Evolutionary conservation across 163 green algal species (phyloP).

Genomic region (Chlorella variabilis): DNA sequence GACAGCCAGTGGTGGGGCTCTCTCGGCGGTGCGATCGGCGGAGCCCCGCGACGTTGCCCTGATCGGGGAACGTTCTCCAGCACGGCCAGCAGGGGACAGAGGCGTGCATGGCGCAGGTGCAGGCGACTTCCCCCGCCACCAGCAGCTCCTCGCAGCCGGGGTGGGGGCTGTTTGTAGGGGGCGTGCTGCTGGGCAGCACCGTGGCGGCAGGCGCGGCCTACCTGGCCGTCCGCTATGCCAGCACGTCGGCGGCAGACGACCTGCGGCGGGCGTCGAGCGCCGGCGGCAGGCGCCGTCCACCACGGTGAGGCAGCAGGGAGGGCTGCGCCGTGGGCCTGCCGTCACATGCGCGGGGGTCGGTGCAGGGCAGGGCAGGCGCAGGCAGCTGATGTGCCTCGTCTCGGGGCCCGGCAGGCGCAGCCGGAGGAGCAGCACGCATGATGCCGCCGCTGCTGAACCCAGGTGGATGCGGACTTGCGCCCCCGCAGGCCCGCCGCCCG

Average conservation of each 20-base stretch:
- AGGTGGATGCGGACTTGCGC: too few relatives aligned
- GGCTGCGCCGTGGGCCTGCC: too few relatives aligned
- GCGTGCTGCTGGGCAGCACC: constrained; percentile 46
- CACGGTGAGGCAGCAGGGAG: background rate
- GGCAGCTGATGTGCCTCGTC: too few relatives aligned
- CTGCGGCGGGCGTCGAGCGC: background rate
- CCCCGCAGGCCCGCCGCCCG: background rate
- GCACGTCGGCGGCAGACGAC: background rate
- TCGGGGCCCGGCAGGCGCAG: too few relatives aligned
- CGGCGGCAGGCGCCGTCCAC: background rate
- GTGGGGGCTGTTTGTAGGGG: constrained; percentile 40
- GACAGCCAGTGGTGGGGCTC: too few relatives aligned
- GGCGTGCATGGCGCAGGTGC: background rate
- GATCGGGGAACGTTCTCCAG: background rate
- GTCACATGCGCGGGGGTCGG: background rate
- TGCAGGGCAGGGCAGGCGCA: too few relatives aligned
- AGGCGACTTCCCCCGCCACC: background rate
- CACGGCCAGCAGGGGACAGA: background rate
- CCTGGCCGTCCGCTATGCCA: constrained; percentile 37
- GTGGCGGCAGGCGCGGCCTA: constrained; percentile 41
- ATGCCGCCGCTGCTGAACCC: background rate
- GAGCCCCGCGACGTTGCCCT: too few relatives aligned
- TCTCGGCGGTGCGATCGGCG: background rate
- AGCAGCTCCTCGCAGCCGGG: background rate
- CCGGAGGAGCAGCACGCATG: too few relatives aligned